Base-by-base conservation (phyloP, 306 rosid genomes). In the Ammopiptanthus mongolicus region DNA sequence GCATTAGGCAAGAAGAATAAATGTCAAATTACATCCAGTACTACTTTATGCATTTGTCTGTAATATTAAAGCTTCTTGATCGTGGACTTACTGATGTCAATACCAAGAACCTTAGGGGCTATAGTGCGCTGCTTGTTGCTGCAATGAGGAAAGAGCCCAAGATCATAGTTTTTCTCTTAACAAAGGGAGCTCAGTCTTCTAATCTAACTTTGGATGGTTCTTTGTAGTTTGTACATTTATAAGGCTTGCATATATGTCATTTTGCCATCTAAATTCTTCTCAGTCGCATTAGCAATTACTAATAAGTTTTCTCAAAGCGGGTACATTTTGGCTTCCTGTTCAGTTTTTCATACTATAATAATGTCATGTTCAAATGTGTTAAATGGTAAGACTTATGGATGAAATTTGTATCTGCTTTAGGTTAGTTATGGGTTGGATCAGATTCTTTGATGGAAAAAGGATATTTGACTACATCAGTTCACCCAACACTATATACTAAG, bases 341-440 rank as follows among this genome's bases (percentile, higher is more conserved):
- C 5, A 51, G 44, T 3, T 82, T 63, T 22, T 69, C 64, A 48
- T 52, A 75, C 67, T 37, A n/a, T n/a, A n/a, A 33, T 58, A 65
- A 29, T 61, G n/a, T 11, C 47, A 9, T 25, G 65, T 76, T 48
- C 4, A 14, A 17, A 50, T 59, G 23, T 29, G 15, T 62, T 50
- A 74, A 11, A 25, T 75, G 48, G 21, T 52, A 41, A 37, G 65
- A 58, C 66, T 79, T 21, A 66, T 14, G 34, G 61, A 52, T 33
- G 22, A 53, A 33, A 60, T 71, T 81, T 78, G 67, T 74, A 80
- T 78, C 25, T 70, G 51, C 73, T 75, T 58, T 72, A 94, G 98
- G 82, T 81, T 91, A 78, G 88, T 91, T 64, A 91, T 94, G 97
- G 98, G 97, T 56, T 90, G 97, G 97, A 61, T 91, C 79, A 88